Conservation (phyloP, 164 flowering plant genomes). For the Berberis thunbergii region DNA sequence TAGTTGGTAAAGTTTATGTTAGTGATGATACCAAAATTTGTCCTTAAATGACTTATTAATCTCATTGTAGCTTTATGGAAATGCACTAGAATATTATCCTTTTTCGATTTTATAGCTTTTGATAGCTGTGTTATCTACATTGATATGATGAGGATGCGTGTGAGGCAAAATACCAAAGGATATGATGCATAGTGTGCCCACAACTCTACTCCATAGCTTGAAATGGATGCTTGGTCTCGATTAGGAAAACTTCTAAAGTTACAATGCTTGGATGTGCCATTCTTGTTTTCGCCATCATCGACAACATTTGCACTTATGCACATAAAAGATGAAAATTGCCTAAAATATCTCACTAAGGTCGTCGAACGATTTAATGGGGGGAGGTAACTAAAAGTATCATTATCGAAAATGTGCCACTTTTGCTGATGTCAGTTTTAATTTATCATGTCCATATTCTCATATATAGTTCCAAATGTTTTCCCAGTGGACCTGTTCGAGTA, state of each 20-base stretch:
- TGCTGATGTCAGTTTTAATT: background rate
- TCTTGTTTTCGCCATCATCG: background rate
- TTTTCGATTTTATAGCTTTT: background rate
- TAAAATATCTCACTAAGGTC: background rate
- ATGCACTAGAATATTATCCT: background rate
- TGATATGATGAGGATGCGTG: background rate
- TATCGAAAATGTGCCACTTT: background rate
- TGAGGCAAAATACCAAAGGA: background rate
- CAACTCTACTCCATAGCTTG: background rate
- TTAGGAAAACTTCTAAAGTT: background rate
- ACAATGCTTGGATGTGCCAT: background rate
- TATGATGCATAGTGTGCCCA: background rate
- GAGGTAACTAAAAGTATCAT: background rate
- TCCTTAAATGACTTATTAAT: background rate
- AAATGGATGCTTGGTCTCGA: background rate
- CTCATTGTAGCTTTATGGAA: background rate
- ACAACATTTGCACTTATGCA: background rate
- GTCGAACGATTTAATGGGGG: background rate
- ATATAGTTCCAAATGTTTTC: constrained; percentile 57
- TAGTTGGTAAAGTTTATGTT: background rate
- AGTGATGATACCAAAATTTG: background rate
- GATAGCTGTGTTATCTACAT: no score
- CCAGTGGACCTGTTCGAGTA: constrained; percentile 72
- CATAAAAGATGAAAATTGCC: background rate
- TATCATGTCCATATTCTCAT: background rate